Base-by-base conservation (phyloP, 805 yeast genomes). In the Priceomyces medius region DNA sequence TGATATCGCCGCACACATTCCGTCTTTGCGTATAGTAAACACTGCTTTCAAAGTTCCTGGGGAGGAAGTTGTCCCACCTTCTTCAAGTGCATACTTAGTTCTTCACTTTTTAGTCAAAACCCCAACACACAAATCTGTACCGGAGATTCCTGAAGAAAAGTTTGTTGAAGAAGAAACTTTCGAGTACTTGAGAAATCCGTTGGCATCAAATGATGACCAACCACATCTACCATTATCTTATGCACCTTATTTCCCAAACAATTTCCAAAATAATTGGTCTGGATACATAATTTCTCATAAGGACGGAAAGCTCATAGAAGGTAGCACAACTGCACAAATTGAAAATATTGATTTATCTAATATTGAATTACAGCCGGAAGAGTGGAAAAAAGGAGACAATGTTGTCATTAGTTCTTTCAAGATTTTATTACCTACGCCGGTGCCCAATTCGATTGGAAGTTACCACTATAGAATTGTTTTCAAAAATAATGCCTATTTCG, bases 11-110 rank as follows among this genome's bases (percentile, higher is more conserved):
- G 58, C 76, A 2, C 68, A 74, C 23, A 77, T 89, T 24, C 97
- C 97, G 32, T 63, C 71, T 35, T 62, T 90, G 37, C 79, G 83
- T 53, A 67, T 89, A 12, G 49, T 89, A 20, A 78, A 77, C 38
- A 83, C 95, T 32, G 79, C 77, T 43, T 88, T 88, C 65, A 74
- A 76, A 47, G 96, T 91, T 32, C 91, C 96, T 3, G 98, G 98
- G 24, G 97, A 90, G 68, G 58, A 64, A 12, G 81, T 86, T 20
- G 79, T 89, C 0, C 84, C 96, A 20, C 73, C 76, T 19, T 41
- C 49, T 37, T 79, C 97, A 2, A 76, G 77, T 37, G 81, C 88
- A 7, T 90, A 88, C 62, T 68, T 95, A 44, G 81, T 80, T 21
- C 49, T 93, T 18, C 88, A 90, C 62, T 83, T 85, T 44, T 61